Conservation (phyloP, 768 basidiomycete species). For the Lepiota brunneoincarnata region DNA sequence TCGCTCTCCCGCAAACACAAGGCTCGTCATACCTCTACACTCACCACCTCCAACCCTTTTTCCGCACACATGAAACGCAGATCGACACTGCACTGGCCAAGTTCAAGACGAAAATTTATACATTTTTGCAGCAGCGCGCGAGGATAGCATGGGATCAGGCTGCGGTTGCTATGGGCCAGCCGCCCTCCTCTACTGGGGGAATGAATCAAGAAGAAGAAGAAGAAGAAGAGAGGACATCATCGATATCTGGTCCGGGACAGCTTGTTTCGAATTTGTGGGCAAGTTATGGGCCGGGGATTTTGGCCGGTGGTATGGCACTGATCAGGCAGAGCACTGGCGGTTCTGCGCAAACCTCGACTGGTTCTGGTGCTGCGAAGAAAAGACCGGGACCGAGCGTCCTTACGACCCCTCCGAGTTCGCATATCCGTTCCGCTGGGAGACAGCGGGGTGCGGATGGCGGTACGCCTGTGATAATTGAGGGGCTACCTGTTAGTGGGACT, state of each 20-base stretch:
- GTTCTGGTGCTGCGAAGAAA: no score
- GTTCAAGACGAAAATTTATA: conserved; percentile 54
- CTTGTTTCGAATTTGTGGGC: conserved; percentile 69
- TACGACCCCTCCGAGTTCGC: conserved; percentile 23
- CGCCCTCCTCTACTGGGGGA: conserved; percentile 17
- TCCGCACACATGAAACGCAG: conserved; percentile 76
- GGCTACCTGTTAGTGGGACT: neutral
- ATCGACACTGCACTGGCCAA: conserved; percentile 81
- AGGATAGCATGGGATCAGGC: conserved; percentile 67
- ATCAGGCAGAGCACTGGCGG: conserved; percentile 50
- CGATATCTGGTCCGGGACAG: conserved; percentile 62
- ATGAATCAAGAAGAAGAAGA: conserved; percentile 6
- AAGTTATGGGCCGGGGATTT: conserved; percentile 71
- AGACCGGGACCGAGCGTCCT: conserved; percentile 16
- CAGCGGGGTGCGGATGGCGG: conserved; percentile 39
- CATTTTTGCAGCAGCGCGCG: conserved; percentile 62
- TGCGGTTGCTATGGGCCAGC: conserved; percentile 45
- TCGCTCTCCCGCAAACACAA: conserved; percentile 86
- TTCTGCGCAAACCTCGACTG: no score
- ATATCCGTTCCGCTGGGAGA: conserved; percentile 18
- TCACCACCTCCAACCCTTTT: conserved; percentile 77
- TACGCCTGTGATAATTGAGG: conserved; percentile 15
- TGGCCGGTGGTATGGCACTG: conserved; percentile 66
- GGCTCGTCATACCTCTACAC: conserved; percentile 86
- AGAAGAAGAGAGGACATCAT: conserved; percentile 33